Base-by-base conservation (phyloP, 2,329 filamentous ascomycete species). In the Fusarium sp. region DNA sequence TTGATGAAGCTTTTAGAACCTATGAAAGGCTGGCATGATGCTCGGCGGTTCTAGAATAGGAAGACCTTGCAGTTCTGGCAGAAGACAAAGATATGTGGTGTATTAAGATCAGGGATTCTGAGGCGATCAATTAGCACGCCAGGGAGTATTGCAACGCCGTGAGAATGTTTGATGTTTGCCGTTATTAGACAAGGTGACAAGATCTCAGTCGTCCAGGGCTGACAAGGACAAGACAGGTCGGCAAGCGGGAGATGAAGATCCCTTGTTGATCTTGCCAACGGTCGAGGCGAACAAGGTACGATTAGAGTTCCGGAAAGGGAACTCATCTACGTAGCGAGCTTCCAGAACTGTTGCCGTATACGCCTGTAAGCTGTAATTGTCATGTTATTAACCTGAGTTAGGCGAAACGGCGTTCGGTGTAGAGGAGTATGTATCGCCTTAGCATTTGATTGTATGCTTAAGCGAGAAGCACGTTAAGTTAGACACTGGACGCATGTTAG, bases 11-110 rank as follows among this genome's bases (percentile, higher is more conserved):
- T n/a, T 50, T 28, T 15, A 40, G 47, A 15, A 26, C 47, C 47
- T 51, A 51, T 51, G 23, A 40, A 51, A 40, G 57, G 42, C 52
- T 69, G 57, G 49, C 34, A 56, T 37, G 53, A 56, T 67, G 34
- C 47, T 70, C 66, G 66, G 67, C 50, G 62, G 53, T 69, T 67
- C 62, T 70, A 46, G 59, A 20, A 37, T 57, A 69, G 51, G 58
- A 42, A 55, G 58, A 42, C 53, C 46, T 51, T 34, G 37, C 37
- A 31, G 33, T 28, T 42, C 41, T 65, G 28, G 18, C 18, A 41
- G 30, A 49, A 64, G 30, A 57, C 15, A 30, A 46, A 51, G 47
- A 50, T 38, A 61, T 51, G 50, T 65, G 54, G 36, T 41, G 13
- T 52, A 36, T 70, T 67, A 70, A 70, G 44, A 23, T 33, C 66